Base-by-base conservation (phyloP, 495 filamentous ascomycete genomes). In the Penicillium manginii region DNA sequence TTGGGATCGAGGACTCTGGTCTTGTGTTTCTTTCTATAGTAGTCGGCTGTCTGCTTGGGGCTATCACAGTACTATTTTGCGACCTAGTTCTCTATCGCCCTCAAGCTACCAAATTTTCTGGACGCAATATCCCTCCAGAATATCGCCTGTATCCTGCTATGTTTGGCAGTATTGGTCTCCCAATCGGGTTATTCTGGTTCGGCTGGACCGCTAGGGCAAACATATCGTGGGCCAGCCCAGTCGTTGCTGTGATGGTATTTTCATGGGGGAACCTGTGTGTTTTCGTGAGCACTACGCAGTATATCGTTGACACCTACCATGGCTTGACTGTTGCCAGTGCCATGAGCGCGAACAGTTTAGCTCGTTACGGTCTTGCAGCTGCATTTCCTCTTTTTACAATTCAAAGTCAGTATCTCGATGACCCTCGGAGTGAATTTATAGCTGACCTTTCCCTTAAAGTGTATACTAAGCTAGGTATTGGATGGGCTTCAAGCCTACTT, bases 301-400 rank as follows among this genome's bases (percentile, higher is more conserved):
- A 88, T 59, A 69, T 86, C 0, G 70, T 82, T 19, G 87, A 91
- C 54, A 76, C 80, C 0, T 89, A 89, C 58, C 43, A 54, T 5
- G 78, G 80, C 14, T 18, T 59, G 7, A 77, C 52, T 46, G 55
- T 64, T 2, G 60, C 61, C 17, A 61, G 66, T 31, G 68, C 68
- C 7, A 57, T 69, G 58, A 65, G 61, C 35, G 70, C 70, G 1
- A 88, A 89, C 55, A 84, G 85, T 10, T 68, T 92, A 23, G 71
- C 85, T 4, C 77, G 89, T 31, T 91, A 91, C 60, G 64, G 71
- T 0, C 58, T 88, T 18, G 86, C 82, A 2, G 84, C 83, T 18
- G 83, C 76, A 3, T 91, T 90, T 63, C 89, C 89, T 6, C 77
- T 92, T 0, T 87, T 88, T 57, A 83, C 83, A 3, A 62, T 83